Base-by-base conservation (phyloP, 2,329 filamentous ascomycete genomes). In the Ceratocystis huliohia region DNA sequence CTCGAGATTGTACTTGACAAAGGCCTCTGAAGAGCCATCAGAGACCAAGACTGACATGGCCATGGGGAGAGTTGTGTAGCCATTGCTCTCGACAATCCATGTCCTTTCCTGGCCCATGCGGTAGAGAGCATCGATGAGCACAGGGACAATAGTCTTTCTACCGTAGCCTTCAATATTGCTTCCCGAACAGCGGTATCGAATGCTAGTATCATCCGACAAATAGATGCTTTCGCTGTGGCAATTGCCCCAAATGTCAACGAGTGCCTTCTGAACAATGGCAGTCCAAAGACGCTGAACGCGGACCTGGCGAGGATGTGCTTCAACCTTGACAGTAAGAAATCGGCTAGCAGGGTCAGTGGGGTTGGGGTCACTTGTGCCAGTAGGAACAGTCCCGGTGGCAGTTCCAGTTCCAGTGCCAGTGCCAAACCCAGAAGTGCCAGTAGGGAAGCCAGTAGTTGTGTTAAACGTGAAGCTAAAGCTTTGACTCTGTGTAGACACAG, bases 171-270 rank as follows among this genome's bases (percentile, higher is more conserved):
- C 46, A 45, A 67, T 44, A 5, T 44, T 62, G 13, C 45, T 64
- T 17, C 66, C 59, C 6, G 56, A 63, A n/a, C 66, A 67, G 20
- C 61, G 66, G 53, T 62, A 67, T 15, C 20, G 33, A 13, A 65
- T 67, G n/a, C 30, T 59, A 5, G 61, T 64, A 3, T 63, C 44
- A 33, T 41, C 48, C 22, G 59, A 46, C 4, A 67, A 28, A 13
- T 46, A 20, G 6, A 41, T n/a, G 46, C n/a, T 56, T 17, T 41
- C 63, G 8, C 33, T 22, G 28, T 17, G 30, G 61, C 66, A 65
- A 22, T 67, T 67, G 8, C 66, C 66, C 63, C 66, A 67, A 28
- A 67, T 67, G 33, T 67, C 63, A 30, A 63, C 56, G 15, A 56
- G 37, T 7, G 62, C 66, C n/a, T 65, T 48, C 57, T 67, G 61